A percentile compares a stretch with the other conserved stretches of the same genome.
phyloP scores from a whole-genome alignment of 495 filamentous ascomycete genomes.

The Thozetella sp. region DNA sequence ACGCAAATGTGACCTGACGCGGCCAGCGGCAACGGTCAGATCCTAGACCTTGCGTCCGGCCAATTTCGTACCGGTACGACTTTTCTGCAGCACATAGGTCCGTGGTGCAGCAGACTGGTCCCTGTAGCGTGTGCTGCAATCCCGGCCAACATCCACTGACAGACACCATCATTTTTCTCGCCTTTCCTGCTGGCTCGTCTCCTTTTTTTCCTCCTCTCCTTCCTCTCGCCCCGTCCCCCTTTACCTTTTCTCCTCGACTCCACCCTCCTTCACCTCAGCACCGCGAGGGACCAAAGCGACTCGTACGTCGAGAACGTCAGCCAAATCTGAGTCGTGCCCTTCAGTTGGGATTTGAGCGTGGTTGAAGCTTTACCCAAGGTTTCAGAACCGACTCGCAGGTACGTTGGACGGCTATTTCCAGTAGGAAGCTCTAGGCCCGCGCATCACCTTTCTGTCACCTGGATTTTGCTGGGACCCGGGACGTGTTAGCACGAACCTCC shows the following conservation, averaged over 20 bases:
- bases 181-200: constrained; percentile 12
- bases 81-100: not conserved
- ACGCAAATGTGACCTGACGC: constrained; percentile 6
- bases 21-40: constrained; percentile 9
- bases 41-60: constrained; percentile 3
- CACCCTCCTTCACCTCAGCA: constrained; percentile 8
- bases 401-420: not conserved
- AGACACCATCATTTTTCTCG: constrained; percentile 4
- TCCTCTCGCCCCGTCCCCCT: constrained; percentile 14
- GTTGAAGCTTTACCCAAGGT: constrained; percentile 1
- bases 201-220: constrained; percentile 18
- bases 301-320: constrained; percentile 2
- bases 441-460: not conserved
- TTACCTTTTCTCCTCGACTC: constrained; percentile 8
- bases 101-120: not conserved
- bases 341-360: not conserved
- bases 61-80: constrained; percentile 2
- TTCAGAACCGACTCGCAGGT: not conserved
- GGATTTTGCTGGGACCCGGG: not conserved
- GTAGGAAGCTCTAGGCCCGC: not conserved
- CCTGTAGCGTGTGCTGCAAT: constrained; percentile 1
- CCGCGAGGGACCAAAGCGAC: constrained; percentile 1
- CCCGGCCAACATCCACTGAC: constrained; percentile 9
- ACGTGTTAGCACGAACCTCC: not conserved
- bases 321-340: not conserved